Conservation (phyloP, 257 asterid species). For the Penstemon newberryi region DNA sequence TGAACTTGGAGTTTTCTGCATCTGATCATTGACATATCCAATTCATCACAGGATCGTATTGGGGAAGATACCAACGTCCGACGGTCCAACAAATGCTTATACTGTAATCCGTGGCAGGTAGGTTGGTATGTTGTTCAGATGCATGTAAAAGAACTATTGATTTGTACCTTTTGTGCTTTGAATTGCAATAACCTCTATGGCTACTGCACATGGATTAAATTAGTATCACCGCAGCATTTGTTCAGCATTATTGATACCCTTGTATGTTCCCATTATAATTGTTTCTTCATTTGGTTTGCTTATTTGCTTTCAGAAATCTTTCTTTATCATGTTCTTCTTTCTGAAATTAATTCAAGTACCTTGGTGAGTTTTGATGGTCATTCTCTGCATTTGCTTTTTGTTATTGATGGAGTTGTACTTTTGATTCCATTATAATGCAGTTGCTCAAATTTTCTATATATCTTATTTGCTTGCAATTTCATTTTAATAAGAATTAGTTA, state of each 20-base stretch:
- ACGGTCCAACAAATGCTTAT: conserved; percentile 83
- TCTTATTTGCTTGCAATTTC: conserved; percentile 16
- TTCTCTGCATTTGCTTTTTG: conserved; percentile 10
- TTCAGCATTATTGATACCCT: too few species aligned
- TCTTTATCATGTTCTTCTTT: too few species aligned
- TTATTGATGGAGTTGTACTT: background rate
- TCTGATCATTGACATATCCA: too few species aligned
- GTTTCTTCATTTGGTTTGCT: background rate
- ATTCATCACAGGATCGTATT: conserved; percentile 85
- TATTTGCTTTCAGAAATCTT: too few species aligned
- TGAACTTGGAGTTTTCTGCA: too few species aligned
- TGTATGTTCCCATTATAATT: too few species aligned
- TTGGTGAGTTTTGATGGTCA: background rate
- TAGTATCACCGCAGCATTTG: background rate
- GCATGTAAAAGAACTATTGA: conserved; percentile 35
- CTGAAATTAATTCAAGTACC: background rate
- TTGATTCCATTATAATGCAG: conserved; percentile 14
- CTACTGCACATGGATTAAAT: conserved; percentile 20
- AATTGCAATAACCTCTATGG: conserved; percentile 20
- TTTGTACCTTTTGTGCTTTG: conserved; percentile 34
- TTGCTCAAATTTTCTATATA: conserved; percentile 22
- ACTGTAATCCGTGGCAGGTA: conserved; percentile 90
- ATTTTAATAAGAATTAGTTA: conserved; percentile 23
- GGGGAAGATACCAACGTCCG: conserved; percentile 92
- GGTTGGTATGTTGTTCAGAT: conserved; percentile 65